These are phyloP conservation scores for Stagonosporopsis chrysanthemi DNA, from an alignment of 2,329 filamentous ascomycete genomes.

Conservation along the genomic window DNA sequence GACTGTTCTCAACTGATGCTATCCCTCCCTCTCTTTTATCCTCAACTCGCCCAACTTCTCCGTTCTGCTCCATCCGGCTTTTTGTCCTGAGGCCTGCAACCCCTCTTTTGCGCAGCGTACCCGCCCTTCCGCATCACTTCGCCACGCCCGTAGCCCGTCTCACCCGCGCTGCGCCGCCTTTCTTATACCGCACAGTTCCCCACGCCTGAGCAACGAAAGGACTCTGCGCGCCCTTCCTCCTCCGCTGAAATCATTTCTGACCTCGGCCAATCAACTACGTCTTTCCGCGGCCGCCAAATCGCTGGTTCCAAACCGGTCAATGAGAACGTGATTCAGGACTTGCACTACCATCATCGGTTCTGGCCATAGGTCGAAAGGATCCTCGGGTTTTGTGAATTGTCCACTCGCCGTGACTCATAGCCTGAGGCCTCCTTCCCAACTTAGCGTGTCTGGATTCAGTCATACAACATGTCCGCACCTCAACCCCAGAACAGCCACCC, in stretches of 20 bases:
- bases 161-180: constrained; percentile 44
- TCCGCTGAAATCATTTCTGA: constrained; percentile 22
- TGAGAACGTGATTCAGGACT: constrained; percentile 38
- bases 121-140: constrained; percentile 34
- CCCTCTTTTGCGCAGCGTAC: constrained; percentile 28
- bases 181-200: constrained; percentile 37
- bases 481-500: constrained; percentile 53
- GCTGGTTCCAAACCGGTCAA: constrained; percentile 26
- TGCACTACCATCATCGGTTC: constrained; percentile 33
- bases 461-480: constrained; percentile 50
- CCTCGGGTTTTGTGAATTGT: constrained; percentile 35
- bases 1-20: constrained; percentile 14
- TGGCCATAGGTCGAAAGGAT: constrained; percentile 30
- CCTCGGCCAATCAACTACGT: constrained; percentile 18
- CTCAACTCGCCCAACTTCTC: constrained; percentile 31
- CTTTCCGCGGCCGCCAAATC: constrained; percentile 19
- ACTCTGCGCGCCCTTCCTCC: constrained; percentile 42
- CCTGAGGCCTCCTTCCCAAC: constrained; percentile 40
- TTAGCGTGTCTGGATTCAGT: constrained; percentile 40
- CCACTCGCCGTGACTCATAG: constrained; percentile 46
- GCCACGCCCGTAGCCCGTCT: constrained; percentile 40
- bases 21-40: constrained; percentile 28
- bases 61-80: constrained; percentile 24
- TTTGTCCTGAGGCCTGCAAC: constrained; percentile 41
- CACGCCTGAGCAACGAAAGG: constrained; percentile 31